Conservation (phyloP, 441 rosid species). For the Rhodomyrtus psidioides region DNA sequence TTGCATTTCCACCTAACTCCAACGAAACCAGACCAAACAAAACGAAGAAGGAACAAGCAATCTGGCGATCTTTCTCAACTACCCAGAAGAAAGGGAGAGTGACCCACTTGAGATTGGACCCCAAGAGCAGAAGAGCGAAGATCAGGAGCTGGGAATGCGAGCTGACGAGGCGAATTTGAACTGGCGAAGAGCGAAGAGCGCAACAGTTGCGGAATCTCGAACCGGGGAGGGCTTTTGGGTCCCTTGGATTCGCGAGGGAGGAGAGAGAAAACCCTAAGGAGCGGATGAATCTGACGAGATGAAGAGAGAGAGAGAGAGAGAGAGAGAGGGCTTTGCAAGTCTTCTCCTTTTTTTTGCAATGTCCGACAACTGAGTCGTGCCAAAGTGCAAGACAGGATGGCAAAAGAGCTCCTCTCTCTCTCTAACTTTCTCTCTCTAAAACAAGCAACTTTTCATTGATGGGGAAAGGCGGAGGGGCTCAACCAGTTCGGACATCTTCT, state of each 20-base stretch:
- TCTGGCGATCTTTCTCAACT: not conserved
- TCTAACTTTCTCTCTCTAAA: not conserved
- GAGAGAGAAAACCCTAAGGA: slow-evolving; percentile 8
- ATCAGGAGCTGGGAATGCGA: not conserved
- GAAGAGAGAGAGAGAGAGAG: slow-evolving; percentile 12
- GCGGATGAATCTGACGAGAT: not conserved
- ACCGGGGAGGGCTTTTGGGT: slow-evolving; percentile 20
- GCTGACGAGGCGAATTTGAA: not conserved
- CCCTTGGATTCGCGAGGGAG: slow-evolving; percentile 8
- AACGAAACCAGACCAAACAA: slow-evolving; percentile 26
- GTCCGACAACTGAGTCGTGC: slow-evolving; percentile 13
- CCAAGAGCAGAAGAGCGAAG: not conserved
- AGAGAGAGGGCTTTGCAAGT: slow-evolving; percentile 10
- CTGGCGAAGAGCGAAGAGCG: not conserved
- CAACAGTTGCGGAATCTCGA: slow-evolving; percentile 5
- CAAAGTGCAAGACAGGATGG: slow-evolving; percentile 52
- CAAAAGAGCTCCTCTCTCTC: slow-evolving; percentile 8
- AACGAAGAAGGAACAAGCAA: not conserved
- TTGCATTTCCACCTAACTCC: not conserved
- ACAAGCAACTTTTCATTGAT: not conserved
- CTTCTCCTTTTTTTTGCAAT: not conserved
- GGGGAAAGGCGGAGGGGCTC: not conserved
- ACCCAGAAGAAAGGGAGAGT: slow-evolving; percentile 5
- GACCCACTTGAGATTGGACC: not conserved
- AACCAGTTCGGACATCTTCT: not conserved